phyloP scores from a whole-genome alignment of 2,329 filamentous ascomycete species.

The Aspergillus nomiae region DNA sequence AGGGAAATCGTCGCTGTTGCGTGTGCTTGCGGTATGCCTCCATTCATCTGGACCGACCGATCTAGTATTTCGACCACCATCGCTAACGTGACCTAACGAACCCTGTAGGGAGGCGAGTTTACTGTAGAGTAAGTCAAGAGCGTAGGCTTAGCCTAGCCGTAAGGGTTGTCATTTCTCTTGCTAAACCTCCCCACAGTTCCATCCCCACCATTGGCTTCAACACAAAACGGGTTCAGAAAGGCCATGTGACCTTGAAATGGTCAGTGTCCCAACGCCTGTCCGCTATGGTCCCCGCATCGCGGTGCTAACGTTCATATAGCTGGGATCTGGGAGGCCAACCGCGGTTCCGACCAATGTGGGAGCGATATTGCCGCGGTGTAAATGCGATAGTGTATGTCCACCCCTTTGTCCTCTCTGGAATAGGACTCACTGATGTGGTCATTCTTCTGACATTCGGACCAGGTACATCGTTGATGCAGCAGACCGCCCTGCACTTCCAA shows the following conservation, averaged over 20 bases:
- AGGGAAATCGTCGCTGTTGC: conserved; percentile 91
- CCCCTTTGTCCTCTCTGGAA: neutral
- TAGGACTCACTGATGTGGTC: neutral
- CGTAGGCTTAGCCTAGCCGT: conserved; percentile 11
- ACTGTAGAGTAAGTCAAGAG: conserved; percentile 83
- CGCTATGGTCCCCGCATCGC: conserved; percentile 7
- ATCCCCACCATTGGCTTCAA: conserved; percentile 99
- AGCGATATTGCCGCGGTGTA: conserved; percentile 95
- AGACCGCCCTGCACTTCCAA: conserved; percentile 75
- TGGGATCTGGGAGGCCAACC: conserved; percentile 98
- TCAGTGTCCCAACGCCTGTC: conserved; percentile 40
- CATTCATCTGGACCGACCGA: neutral
- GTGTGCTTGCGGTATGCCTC: conserved; percentile 85
- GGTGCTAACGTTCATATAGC: conserved; percentile 43
- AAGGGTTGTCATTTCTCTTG: conserved; percentile 13
- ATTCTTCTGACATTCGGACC: conserved; percentile 17
- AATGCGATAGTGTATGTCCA: conserved; percentile 82
- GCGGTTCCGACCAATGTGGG: conserved; percentile 98
- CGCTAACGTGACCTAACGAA: conserved; percentile 18
- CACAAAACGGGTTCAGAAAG: conserved; percentile 96
- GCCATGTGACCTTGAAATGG: conserved; percentile 98
- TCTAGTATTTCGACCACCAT: conserved; percentile 16
- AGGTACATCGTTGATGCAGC: conserved; percentile 97
- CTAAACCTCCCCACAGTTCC: conserved; percentile 63
- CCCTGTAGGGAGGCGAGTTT: conserved; percentile 86